Conservation (phyloP, 2,329 filamentous ascomycete species). For the Ophiocordyceps australis region DNA sequence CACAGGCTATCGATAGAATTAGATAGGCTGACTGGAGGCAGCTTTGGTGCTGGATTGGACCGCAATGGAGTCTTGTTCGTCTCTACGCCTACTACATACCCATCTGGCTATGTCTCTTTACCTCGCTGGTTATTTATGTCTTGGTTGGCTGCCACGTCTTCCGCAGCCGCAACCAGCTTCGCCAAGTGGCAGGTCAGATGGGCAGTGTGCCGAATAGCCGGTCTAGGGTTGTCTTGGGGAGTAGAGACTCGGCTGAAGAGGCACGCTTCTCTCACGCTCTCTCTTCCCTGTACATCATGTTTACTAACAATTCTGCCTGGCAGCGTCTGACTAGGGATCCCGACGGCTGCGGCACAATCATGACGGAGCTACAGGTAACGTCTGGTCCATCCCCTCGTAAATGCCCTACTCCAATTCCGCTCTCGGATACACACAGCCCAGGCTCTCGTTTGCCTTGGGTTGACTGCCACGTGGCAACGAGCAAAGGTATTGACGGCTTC, state of each 20-base stretch:
- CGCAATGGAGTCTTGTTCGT: slow-evolving; percentile 32
- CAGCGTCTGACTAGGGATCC: slow-evolving; percentile 10
- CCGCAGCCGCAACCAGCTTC: slow-evolving; percentile 34
- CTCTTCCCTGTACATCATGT: background rate
- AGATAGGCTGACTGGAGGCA: slow-evolving; percentile 8
- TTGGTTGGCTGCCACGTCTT: slow-evolving; percentile 41
- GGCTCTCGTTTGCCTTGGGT: background rate
- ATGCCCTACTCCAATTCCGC: slow-evolving; percentile 2
- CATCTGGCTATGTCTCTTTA: slow-evolving; percentile 38
- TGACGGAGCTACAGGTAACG: slow-evolving; percentile 29
- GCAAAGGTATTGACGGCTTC: slow-evolving; percentile 1
- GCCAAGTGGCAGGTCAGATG: slow-evolving; percentile 21
- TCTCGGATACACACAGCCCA: slow-evolving; percentile 3
- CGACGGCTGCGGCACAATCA: slow-evolving; percentile 25
- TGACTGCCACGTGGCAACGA: slow-evolving; percentile 2
- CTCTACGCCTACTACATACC: slow-evolving; percentile 43
- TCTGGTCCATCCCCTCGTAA: slow-evolving; percentile 7
- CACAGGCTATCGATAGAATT: too few species aligned
- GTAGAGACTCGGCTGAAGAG: slow-evolving; percentile 15
- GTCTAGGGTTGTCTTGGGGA: slow-evolving; percentile 9
- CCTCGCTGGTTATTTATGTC: slow-evolving; percentile 34
- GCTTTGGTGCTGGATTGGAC: slow-evolving; percentile 44
- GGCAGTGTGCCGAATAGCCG: slow-evolving; percentile 6
- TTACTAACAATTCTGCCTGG: slow-evolving; percentile 1
- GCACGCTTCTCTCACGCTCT: slow-evolving; percentile 5